These are phyloP conservation scores for Schizochytrium sp. DNA, from an alignment of 108 stramenopile genomes.

Conservation along the genomic window DNA sequence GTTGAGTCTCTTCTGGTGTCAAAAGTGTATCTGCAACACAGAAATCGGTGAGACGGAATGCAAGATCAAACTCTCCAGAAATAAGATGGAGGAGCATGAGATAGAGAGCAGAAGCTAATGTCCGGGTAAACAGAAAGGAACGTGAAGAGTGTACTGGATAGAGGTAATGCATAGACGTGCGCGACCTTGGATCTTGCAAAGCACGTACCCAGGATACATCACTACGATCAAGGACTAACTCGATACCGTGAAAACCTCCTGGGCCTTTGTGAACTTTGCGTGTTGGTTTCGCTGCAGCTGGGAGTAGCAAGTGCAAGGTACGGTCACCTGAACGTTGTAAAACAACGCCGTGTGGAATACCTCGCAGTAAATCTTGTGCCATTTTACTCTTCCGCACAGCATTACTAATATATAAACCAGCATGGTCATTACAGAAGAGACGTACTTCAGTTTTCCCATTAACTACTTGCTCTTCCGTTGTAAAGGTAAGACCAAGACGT, in stretches of 20 bases:
- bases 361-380: slow-evolving; percentile 54
- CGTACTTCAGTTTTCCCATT: slow-evolving; percentile 13
- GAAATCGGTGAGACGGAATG: slow-evolving; percentile 48
- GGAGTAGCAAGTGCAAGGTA: slow-evolving; percentile 35
- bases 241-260: slow-evolving; percentile 53
- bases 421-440: slow-evolving; percentile 47
- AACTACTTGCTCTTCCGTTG: slow-evolving; percentile 14
- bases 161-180: slow-evolving; percentile 45
- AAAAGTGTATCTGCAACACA: slow-evolving; percentile 49
- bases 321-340: slow-evolving; percentile 30
- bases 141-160: slow-evolving; percentile 55
- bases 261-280: slow-evolving; percentile 23
- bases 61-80: slow-evolving; percentile 57
- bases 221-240: slow-evolving; percentile 43
- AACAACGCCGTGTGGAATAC: slow-evolving; percentile 53
- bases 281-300: slow-evolving; percentile 32
- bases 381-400: slow-evolving; percentile 59
- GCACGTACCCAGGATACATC: slow-evolving; percentile 39
- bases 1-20: slow-evolving; percentile 43
- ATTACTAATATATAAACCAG: slow-evolving; percentile 30
- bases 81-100: slow-evolving; percentile 31
- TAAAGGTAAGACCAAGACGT: slow-evolving; percentile 50
- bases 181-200: slow-evolving; percentile 33
- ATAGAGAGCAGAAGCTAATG: slow-evolving; percentile 28
- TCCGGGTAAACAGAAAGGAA: slow-evolving; percentile 51